These are phyloP conservation scores for Carex littledalei DNA, from an alignment of 176 grass and related monocot species.

Conservation along the genomic window DNA sequence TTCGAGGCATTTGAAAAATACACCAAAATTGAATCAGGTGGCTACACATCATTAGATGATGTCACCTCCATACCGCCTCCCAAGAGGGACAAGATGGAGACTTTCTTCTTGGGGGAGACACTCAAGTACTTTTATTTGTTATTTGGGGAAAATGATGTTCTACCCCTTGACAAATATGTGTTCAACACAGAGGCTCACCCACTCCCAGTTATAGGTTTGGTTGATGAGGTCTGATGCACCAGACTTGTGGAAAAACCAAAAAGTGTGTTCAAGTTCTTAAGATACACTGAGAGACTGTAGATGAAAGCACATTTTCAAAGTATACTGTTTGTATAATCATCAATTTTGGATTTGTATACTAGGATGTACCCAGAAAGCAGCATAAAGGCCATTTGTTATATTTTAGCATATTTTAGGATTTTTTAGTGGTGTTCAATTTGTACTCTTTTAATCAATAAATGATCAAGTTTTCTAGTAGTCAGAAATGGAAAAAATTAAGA, in stretches of 20 bases:
- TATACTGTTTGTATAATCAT: slow-evolving; percentile 4
- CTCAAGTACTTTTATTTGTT: slow-evolving; percentile 97
- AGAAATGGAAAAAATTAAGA: background rate
- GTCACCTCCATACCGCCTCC: slow-evolving; percentile 73
- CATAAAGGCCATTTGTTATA: background rate
- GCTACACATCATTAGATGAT: slow-evolving; percentile 88
- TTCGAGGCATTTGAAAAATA: slow-evolving; percentile 92
- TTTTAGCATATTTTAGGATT: slow-evolving; percentile 11
- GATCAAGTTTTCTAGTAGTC: background rate
- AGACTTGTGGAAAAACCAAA: background rate
- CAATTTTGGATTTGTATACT: slow-evolving; percentile 24
- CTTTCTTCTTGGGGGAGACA: slow-evolving; percentile 73
- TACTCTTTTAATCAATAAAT: background rate
- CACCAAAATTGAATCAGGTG: slow-evolving; percentile 87
- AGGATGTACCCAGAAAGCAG: slow-evolving; percentile 4
- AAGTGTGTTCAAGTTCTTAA: background rate
- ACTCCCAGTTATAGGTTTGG: slow-evolving; percentile 46
- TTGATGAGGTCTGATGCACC: slow-evolving; percentile 17
- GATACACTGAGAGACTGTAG: slow-evolving; percentile 2
- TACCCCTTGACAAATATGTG: slow-evolving; percentile 83
- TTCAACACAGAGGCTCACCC: slow-evolving; percentile 97
- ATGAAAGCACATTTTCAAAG: background rate
- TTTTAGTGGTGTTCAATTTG: background rate
- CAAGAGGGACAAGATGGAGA: slow-evolving; percentile 97
- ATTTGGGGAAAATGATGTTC: slow-evolving; percentile 71